These are phyloP conservation scores for Akebia trifoliata DNA, from an alignment of 164 flowering plant species.

Conservation along the genomic window DNA sequence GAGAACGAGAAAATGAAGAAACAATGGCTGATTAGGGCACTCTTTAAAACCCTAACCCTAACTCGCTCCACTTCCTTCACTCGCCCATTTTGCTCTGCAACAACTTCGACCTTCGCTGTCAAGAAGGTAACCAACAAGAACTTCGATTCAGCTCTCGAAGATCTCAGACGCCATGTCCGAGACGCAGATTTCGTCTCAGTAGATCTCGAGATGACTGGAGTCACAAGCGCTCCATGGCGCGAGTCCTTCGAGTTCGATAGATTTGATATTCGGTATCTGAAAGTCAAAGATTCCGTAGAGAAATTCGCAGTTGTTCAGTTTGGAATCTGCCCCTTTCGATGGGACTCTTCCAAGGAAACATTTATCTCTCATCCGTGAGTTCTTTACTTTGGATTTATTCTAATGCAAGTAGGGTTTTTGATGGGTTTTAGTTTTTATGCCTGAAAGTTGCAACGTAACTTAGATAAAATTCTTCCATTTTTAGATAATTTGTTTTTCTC, in stretches of 20 bases:
- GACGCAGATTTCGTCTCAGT: constrained; percentile 84
- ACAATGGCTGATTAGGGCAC: constrained; percentile 18
- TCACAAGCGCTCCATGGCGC: constrained; percentile 91
- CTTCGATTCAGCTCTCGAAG: constrained; percentile 58
- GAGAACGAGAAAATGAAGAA: background rate
- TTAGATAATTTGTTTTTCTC: too few species aligned
- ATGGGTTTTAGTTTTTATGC: background rate
- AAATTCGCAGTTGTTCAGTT: constrained; percentile 92
- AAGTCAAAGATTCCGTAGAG: constrained; percentile 90
- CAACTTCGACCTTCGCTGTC: constrained; percentile 35
- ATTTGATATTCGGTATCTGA: constrained; percentile 62
- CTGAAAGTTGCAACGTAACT: too few species aligned
- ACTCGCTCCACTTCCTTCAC: constrained; percentile 9
- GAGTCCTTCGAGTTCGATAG: constrained; percentile 78
- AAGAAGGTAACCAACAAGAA: constrained; percentile 74
- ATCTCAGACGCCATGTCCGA: constrained; percentile 46
- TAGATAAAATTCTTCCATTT: too few species aligned
- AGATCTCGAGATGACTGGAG: constrained; percentile 93
- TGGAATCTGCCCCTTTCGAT: constrained; percentile 91
- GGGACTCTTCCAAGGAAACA: constrained; percentile 49
- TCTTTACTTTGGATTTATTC: background rate
- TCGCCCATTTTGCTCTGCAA: constrained; percentile 12
- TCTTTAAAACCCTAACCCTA: constrained; percentile 25
- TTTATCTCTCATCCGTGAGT: constrained; percentile 85
- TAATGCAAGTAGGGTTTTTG: background rate